Evolutionary conservation across 2,329 filamentous ascomycete genomes (phyloP), one percentile per base, ranked within the genome.

Genomic region (Nemania bipapillata): DNA sequence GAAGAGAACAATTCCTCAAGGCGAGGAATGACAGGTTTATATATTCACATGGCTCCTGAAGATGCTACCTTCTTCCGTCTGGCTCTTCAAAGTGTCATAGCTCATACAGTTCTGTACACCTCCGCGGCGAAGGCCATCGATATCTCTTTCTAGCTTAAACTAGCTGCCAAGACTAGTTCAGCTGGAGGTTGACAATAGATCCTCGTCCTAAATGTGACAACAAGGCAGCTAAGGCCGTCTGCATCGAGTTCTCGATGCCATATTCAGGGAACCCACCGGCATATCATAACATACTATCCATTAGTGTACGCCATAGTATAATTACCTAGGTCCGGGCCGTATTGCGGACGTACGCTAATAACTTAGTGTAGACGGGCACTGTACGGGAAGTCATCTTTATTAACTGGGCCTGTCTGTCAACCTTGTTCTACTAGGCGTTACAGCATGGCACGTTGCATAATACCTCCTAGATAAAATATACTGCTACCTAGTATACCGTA

Each of bases 91-190:
- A 4, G n/a, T 7, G 8, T 53, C 58, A n/a, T n/a, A n/a, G 28
- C 30, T 58, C 35, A 11, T 35, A 28, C 30, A 32, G 30, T 32
- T 4, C 30, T 9, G 30, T 28, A 2, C 22, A 5, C 4, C 4
- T 8, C 22, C 4, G 24, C 35, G 42, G 47, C 32, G 35, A 54
- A 20, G 2, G n/a, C 59, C 22, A 32, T 28, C 3, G 49, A 58
- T 47, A 26, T 59, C 26, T 30, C 49, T 26, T 26, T 64, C 55
- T 52, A n/a, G 30, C 2, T 35, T 8, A 40, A 53, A 30, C 12
- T 65, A 12, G n/a, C 8, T 52, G 56, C 61, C 56, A 68, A 68
- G 56, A 9, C 55, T 28, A 3, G 20, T 57, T 57, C 61, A 68
- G 65, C 65, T 68, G 28, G 26, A 40, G 20, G 55, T 49, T 60